Evolutionary conservation across 768 basidiomycete genomes (phyloP).

Genomic region (Russula vinacea): DNA sequence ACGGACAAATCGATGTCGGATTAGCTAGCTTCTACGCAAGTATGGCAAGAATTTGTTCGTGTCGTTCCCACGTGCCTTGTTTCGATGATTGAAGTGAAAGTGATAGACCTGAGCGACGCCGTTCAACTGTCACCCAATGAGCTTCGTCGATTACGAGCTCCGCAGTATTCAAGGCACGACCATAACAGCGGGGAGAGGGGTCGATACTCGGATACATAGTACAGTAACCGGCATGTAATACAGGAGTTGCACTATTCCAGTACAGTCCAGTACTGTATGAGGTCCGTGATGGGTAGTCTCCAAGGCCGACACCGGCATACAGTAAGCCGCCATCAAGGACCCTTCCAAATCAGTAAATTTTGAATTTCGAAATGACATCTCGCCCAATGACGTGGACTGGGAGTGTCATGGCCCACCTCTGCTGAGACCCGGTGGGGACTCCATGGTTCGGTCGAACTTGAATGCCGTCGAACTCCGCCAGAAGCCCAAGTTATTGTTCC

Average conservation of each 20-base stretch:
- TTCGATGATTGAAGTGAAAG: neutral
- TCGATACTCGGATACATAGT: too few species aligned
- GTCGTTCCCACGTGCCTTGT: neutral
- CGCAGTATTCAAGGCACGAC: neutral
- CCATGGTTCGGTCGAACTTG: too few species aligned
- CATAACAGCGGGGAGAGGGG: too few species aligned
- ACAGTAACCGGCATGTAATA: too few species aligned
- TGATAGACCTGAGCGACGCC: neutral
- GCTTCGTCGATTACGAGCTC: neutral
- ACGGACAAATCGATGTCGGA: neutral
- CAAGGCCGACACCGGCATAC: neutral
- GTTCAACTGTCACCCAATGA: neutral
- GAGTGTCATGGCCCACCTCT: too few species aligned
- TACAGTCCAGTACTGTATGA: too few species aligned
- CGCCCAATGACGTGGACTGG: too few species aligned
- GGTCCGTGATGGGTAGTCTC: neutral
- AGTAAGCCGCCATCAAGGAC: neutral
- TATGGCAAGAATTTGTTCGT: neutral
- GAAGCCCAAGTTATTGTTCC: too few species aligned
- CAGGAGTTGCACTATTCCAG: too few species aligned
- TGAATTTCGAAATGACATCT: neutral
- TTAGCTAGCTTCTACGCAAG: neutral
- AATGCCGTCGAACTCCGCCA: too few species aligned
- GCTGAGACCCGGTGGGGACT: too few species aligned
- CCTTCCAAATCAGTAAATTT: neutral